A percentile compares a stretch with the other conserved stretches of the same genome.
phyloP scores from a whole-genome alignment of 805 yeast genomes.

The Saturnispora silvae region DNA sequence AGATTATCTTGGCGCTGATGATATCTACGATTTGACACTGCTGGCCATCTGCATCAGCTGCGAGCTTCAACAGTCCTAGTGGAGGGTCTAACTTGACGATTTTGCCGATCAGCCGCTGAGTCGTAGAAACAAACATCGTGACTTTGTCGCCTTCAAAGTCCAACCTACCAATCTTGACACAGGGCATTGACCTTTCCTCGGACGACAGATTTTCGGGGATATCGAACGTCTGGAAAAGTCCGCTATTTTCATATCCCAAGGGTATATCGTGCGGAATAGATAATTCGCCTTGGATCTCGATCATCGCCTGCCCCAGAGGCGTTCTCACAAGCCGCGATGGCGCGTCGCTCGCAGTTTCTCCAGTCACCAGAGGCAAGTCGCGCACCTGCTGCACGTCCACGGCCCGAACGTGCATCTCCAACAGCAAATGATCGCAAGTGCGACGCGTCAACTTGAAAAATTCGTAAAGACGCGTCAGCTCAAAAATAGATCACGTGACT shows the following conservation, averaged over 20 bases:
- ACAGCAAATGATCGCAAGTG: too few relatives aligned
- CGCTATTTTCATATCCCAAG: conserved; percentile 22
- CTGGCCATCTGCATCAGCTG: conserved; percentile 20
- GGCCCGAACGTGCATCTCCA: background rate
- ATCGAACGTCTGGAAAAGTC: conserved; percentile 26
- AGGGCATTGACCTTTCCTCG: conserved; percentile 21
- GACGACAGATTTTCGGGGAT: conserved; percentile 10
- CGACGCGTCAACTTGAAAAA: too few relatives aligned
- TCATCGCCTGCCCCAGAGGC: conserved; percentile 44
- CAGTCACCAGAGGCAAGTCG: too few relatives aligned
- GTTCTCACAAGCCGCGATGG: conserved; percentile 26
- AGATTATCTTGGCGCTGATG: conserved; percentile 46
- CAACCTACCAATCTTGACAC: conserved; percentile 38
- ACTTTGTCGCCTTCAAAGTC: conserved; percentile 37
- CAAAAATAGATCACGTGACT: too few relatives aligned
- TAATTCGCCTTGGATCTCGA: conserved; percentile 70
- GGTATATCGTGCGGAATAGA: conserved; percentile 35
- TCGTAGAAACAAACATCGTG: conserved; percentile 52
- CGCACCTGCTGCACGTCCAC: too few relatives aligned
- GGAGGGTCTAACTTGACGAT: conserved; percentile 54
- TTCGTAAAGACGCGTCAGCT: too few relatives aligned
- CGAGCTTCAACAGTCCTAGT: conserved; percentile 47
- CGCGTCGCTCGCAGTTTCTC: too few relatives aligned
- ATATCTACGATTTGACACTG: conserved; percentile 47
- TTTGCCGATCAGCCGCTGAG: conserved; percentile 59